phyloP scores from a whole-genome alignment of 2,329 filamentous ascomycete genomes.

The Colletotrichum navitas region DNA sequence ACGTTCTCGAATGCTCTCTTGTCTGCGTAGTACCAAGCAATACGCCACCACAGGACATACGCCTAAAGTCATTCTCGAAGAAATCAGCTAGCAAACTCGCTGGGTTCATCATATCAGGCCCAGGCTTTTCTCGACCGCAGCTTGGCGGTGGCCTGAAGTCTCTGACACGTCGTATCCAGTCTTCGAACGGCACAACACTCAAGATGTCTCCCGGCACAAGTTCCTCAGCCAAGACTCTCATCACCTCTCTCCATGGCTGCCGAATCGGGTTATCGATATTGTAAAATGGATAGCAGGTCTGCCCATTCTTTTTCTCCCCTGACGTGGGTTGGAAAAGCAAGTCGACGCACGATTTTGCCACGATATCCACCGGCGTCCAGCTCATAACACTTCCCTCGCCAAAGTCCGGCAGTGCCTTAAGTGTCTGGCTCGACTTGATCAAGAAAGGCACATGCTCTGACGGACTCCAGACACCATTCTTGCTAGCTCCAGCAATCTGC shows the following conservation, averaged over 20 bases:
- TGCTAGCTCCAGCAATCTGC: slow-evolving; percentile 10
- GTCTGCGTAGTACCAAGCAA: neutral
- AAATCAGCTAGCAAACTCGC: neutral
- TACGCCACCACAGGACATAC: slow-evolving; percentile 1
- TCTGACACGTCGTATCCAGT: slow-evolving; percentile 1
- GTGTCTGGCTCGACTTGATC: slow-evolving; percentile 62
- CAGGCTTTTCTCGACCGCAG: neutral
- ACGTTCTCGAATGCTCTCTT: neutral
- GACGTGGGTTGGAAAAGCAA: neutral
- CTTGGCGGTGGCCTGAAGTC: neutral
- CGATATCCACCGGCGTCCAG: slow-evolving; percentile 61
- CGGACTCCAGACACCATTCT: neutral
- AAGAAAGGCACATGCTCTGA: slow-evolving; percentile 64
- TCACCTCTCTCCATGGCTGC: neutral
- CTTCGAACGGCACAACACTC: neutral
- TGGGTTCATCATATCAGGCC: slow-evolving; percentile 5
- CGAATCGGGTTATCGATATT: slow-evolving; percentile 1
- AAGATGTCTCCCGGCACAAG: neutral
- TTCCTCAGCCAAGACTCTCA: neutral
- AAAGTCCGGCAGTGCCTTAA: slow-evolving; percentile 58
- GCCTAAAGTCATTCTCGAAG: neutral
- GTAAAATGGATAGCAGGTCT: neutral
- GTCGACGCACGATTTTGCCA: neutral
- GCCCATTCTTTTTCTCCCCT: neutral
- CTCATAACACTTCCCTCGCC: slow-evolving; percentile 50